Base-by-base conservation (phyloP, 2,329 filamentous ascomycete species). In the Beauveria rudraprayagi region DNA sequence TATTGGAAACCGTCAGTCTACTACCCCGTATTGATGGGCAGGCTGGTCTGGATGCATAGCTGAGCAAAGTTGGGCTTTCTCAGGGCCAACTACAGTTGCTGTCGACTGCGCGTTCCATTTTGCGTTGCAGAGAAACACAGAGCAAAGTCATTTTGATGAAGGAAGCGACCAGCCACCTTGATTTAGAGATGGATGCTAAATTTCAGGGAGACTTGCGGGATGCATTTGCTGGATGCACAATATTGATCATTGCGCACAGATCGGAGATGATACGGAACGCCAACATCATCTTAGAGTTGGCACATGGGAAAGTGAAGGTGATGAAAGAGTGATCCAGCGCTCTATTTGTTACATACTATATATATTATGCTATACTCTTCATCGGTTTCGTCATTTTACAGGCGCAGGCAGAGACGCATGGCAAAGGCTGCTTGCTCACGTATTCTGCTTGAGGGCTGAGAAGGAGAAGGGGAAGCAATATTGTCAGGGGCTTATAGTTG, bases 41-140 rank as follows among this genome's bases (percentile, higher is more conserved):
- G 5, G 74, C 73, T 2, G 73, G 73, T 1, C 65, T 79, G 1
- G 66, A 72, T 10, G 66, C 65, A 1, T 63, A 67, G 1, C 69
- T 77, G 54, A 62, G 63, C 7, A 63, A 67, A 3, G 63, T 71
- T 6, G 62, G 65, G 0, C 65, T 76, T 3, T 77, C 74, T 0
- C 71, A 74, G 17, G 58, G 58, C 14, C 52, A 61, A 22, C 24
- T 50, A 16, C 59, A 61, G 34, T 11, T 61, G 17, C 44, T 50
- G 2, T 55, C 28, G 3, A 51, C 56, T 10, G 59, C 43, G 43
- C 59, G 59, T 30, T 52, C 59, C 8, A 50, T 56, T 11, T 44
- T 61, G 28, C 65, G 67, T 7, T 65, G 65, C 8, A 66, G 67
- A 7, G 43, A 61, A 10, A 60, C 22, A 11, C 14, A 17, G 4